Conservation (phyloP, 2,329 filamentous ascomycete species). For the Aspergillus chevalieri region DNA sequence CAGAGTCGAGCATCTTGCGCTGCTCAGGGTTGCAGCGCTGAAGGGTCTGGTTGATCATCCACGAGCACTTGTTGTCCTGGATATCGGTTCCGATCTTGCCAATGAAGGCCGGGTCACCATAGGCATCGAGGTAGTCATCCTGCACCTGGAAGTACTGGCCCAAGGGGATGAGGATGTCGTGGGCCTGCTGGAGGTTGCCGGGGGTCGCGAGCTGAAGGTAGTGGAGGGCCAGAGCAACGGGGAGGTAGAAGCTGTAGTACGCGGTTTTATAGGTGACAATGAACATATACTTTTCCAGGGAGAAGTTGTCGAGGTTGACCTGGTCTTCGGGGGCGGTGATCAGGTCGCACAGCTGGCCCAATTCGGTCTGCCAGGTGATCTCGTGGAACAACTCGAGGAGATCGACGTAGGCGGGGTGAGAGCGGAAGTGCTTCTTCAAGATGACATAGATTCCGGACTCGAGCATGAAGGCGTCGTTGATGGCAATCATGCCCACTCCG, state of each 20-base stretch:
- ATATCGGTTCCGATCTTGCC: slow-evolving; percentile 99
- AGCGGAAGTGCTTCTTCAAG: slow-evolving; percentile 88
- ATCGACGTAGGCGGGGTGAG: slow-evolving; percentile 81
- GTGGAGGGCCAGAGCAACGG: slow-evolving; percentile 83
- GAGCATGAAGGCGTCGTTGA: slow-evolving; percentile 97
- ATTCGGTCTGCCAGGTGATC: slow-evolving; percentile 84
- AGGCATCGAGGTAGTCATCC: slow-evolving; percentile 98
- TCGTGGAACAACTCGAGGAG: slow-evolving; percentile 96
- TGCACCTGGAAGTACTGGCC: slow-evolving; percentile 99
- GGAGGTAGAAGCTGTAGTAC: slow-evolving; percentile 98
- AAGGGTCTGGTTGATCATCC: slow-evolving; percentile 93
- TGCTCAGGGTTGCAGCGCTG: slow-evolving; percentile 75
- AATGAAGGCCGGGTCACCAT: slow-evolving; percentile 83
- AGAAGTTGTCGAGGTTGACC: slow-evolving; percentile 92
- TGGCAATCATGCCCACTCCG: slow-evolving; percentile 88
- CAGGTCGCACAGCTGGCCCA: slow-evolving; percentile 90
- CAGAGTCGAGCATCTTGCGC: slow-evolving; percentile 77
- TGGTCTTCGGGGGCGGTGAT: slow-evolving; percentile 92
- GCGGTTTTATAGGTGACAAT: slow-evolving; percentile 99
- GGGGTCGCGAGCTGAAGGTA: slow-evolving; percentile 78
- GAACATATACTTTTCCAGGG: slow-evolving; percentile 84
- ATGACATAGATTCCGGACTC: slow-evolving; percentile 85
- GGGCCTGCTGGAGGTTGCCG: slow-evolving; percentile 80
- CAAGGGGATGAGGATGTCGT: slow-evolving; percentile 90
- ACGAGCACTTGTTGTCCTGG: slow-evolving; percentile 99